Evolutionary conservation across 129 eudicot genomes (phyloP), one percentile per base, ranked within the genome.

Genomic region (Ambrosia artemisiifolia): DNA sequence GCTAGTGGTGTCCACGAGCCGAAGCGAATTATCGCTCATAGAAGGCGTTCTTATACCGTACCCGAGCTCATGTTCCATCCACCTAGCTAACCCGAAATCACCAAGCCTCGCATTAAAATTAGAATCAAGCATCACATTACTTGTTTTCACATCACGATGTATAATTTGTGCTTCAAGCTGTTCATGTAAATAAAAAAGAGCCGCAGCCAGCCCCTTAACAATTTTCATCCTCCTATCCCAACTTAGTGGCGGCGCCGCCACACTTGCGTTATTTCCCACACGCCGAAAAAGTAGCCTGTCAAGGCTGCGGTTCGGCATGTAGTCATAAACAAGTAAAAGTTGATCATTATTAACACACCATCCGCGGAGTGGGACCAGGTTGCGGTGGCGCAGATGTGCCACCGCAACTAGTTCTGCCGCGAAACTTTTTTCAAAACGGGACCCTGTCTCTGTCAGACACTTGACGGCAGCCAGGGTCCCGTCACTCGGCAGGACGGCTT

Each of bases 41-140:
- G 89, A 84, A 0, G 88, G 69, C 5, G 89, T 75, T 36, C 70
- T 79, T 28, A 75, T 50, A 12, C 77, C 49, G 54, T 85, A 78
- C 3, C 83, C 83, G 33, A 81, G 72, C n/a, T 90, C 95, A 60
- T 94, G 99, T 53, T 94, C 99, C 2, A 94, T 77, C 97, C 99
- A 94, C 30, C 99, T 74, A 18, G 99, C 99, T 56, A 94, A 36
- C 13, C 99, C 99, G 32, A 94, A 94, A 67, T 94, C 99, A 2
- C 99, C 99, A 8, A 94, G 92, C 16, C 91, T 76, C 1, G 97
- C 97, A 43, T 90, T 94, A 46, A 73, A 84, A 19, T 86, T 51
- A 3, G 96, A 82, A 53, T 94, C 99, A 3, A 94, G 92, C 99
- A 94, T 94, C 16, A 94, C 97, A 32, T 94, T 94, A 80, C 99